Conservation (phyloP, 768 basidiomycete species). For the Phylloporus sp. region DNA sequence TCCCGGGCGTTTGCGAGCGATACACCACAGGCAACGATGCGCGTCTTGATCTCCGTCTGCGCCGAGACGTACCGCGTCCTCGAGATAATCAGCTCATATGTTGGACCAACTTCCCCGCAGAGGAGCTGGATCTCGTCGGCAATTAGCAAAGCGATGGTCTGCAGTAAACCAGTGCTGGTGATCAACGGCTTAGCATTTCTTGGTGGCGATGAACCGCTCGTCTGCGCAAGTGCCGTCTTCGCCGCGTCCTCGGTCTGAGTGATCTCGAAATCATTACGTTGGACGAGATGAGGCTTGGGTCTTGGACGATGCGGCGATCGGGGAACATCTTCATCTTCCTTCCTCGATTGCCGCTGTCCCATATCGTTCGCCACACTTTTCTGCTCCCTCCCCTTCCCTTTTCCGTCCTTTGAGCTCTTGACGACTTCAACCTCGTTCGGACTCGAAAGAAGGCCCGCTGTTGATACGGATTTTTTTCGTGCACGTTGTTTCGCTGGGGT, state of each 20-base stretch:
- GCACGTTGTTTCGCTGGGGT: not conserved
- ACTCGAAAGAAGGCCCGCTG: not conserved
- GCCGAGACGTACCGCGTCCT: no score
- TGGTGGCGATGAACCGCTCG: no score
- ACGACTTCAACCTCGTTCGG: not conserved
- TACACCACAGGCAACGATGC: no score
- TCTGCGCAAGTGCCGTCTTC: not conserved
- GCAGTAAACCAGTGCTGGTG: no score
- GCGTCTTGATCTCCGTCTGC: no score
- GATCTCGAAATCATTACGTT: not conserved
- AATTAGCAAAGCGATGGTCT: no score
- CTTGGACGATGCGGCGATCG: not conserved
- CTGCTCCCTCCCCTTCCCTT: not conserved
- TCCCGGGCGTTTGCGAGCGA: no score
- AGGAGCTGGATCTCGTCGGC: no score
- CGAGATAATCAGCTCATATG: no score
- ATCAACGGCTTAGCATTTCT: no score
- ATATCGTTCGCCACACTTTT: no score
- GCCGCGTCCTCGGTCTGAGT: not conserved
- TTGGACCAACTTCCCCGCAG: no score
- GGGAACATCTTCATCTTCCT: not conserved
- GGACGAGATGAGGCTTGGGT: not conserved
- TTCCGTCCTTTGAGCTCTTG: not conserved
- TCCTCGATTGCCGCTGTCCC: not conserved
- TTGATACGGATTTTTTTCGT: not conserved